Base-by-base conservation (phyloP, 1,284 basidiomycete species). In the Ceratobasidium sp. region DNA sequence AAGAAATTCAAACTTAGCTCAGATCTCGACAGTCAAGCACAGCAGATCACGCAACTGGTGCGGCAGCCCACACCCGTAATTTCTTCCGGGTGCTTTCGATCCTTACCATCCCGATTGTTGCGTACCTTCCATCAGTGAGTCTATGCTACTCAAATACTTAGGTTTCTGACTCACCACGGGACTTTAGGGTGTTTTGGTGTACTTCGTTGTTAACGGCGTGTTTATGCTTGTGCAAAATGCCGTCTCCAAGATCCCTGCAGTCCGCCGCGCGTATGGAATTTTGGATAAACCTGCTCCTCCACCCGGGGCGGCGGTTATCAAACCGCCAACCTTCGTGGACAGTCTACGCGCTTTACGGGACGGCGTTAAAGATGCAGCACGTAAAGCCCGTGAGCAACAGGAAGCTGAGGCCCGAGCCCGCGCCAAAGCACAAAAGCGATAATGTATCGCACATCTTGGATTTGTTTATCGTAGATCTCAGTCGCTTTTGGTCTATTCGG, bases 1-100 rank as follows among this genome's bases (percentile, higher is more conserved):
- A 29, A 65, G 9, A 45, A 19, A 36, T 48, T 80, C 2, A 79
- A 92, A 89, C 76, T 90, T 50, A 87, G 88, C 76, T 86, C 87
- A 76, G 83, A 82, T 81, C 83, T 91, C 78, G 88, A 44, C 44
- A 57, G 77, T 76, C 57, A 75, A 62, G 29, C 36, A 67, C 73
- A 29, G 71, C 88, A 77, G 81, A 86, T 77, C 81, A 86, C 78
- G 83, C 88, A 76, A 82, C 87, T 74, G 86, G 87, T 9, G 81
- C 85, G 41, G 88, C 89, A 80, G 89, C 87, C 27, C 92, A 94
- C 82, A 82, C 92, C 72, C 89, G 93, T 86, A 95, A 96, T 80
- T 82, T 85, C 63, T 87, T 97, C 80, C 88, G 92, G 2, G 80
- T 91, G 11, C 79, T 91, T 24, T 89, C 91, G 14, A 78, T 93